A percentile compares a stretch with the other conserved stretches of the same genome.
Conservation (phyloP, 306 rosid genomes). For the Ammopiptanthus mongolicus region DNA sequence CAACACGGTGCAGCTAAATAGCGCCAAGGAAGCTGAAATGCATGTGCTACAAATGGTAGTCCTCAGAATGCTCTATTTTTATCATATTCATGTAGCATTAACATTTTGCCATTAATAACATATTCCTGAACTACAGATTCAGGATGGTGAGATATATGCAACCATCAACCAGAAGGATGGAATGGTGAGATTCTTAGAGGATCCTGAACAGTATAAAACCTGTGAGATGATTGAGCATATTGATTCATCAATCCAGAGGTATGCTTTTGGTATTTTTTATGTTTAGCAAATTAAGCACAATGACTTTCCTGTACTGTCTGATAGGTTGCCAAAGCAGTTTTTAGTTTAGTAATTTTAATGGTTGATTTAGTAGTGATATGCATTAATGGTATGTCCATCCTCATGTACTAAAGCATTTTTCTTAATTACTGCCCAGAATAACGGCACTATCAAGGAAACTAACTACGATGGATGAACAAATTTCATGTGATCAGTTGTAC, state of each 20-base stretch:
- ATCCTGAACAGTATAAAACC: conserved; percentile 70
- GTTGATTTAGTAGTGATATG: background rate
- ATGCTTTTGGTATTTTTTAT: background rate
- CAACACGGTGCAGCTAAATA: conserved; percentile 54
- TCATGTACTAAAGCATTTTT: background rate
- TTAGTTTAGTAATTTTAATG: background rate
- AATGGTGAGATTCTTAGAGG: conserved; percentile 91
- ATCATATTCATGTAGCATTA: background rate
- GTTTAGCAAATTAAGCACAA: background rate
- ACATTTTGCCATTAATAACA: background rate
- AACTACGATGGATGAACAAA: conserved; percentile 53
- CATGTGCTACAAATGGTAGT: conserved; percentile 86
- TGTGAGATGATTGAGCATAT: conserved; percentile 70
- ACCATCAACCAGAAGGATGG: conserved; percentile 79
- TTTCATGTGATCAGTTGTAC: conserved; percentile 61
- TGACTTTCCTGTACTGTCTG: background rate
- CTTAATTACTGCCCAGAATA: conserved; percentile 38
- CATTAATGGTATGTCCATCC: background rate
- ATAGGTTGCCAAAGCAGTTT: background rate
- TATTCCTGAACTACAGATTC: conserved; percentile 44
- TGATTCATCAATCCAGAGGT: conserved; percentile 72
- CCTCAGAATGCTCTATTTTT: background rate
- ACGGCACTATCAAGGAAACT: conserved; percentile 71
- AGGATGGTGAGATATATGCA: conserved; percentile 77
- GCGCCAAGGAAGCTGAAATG: conserved; percentile 79